Conservation (phyloP, 2,329 filamentous ascomycete genomes). For the Fusarium sulawesiense region DNA sequence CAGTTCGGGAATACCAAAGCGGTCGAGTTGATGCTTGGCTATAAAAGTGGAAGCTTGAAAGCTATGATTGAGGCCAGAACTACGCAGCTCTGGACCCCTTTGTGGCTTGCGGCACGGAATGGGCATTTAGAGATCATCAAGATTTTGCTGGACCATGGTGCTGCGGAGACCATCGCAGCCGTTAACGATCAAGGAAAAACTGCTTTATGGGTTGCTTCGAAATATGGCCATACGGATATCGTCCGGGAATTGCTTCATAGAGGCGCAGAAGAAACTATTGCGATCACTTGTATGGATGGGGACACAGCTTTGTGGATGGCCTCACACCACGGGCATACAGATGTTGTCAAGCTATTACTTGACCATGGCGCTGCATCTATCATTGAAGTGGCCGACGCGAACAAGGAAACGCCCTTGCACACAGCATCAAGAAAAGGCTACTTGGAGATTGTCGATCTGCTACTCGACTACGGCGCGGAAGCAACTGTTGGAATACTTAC, state of each 20-base stretch:
- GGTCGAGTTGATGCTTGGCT: neutral
- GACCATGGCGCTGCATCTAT: neutral
- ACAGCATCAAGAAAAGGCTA: neutral
- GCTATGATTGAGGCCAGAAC: neutral
- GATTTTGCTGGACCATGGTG: neutral
- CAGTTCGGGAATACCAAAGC: fast-evolving
- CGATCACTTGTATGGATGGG: fast-evolving
- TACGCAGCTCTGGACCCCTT: neutral
- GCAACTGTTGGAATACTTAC: neutral
- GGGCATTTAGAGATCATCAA: neutral
- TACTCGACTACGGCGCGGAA: neutral
- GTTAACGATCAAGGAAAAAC: fast-evolving
- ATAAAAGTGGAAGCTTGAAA: neutral
- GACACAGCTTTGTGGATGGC: neutral
- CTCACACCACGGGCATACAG: fast-evolving
- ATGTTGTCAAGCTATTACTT: neutral
- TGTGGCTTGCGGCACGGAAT: neutral
- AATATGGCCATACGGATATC: neutral
- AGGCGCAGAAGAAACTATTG: neutral
- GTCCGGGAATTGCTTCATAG: neutral
- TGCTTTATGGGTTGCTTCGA: neutral
- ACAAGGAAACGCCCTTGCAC: neutral
- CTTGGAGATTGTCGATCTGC: neutral
- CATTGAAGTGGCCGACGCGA: neutral
- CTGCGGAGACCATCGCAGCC: neutral